phyloP scores from a whole-genome alignment of 1,284 basidiomycete genomes.

The Agroathelia rolfsii region DNA sequence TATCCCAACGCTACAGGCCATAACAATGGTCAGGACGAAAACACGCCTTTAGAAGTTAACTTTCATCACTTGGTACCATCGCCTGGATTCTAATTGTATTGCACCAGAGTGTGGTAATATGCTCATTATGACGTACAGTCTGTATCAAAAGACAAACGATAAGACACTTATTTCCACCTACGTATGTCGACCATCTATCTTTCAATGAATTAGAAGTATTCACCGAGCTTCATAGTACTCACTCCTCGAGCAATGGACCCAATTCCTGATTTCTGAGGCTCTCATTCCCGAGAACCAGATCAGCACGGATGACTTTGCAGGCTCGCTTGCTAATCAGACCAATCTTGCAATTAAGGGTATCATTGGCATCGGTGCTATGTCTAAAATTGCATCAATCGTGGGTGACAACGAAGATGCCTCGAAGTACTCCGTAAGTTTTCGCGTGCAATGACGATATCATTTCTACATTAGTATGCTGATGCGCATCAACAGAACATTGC shows the following conservation, averaged over 20 bases:
- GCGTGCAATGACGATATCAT: no score
- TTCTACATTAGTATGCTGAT: no score
- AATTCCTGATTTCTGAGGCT: constrained; percentile 7
- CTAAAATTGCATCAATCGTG: constrained; percentile 11
- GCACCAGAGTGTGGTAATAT: constrained; percentile 12
- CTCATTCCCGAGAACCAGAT: constrained; percentile 8
- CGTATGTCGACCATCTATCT: constrained; percentile 8
- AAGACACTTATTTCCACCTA: constrained; percentile 9
- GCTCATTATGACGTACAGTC: constrained; percentile 15
- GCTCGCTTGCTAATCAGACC: constrained; percentile 7
- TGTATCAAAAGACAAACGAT: constrained; percentile 13
- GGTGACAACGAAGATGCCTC: constrained; percentile 10
- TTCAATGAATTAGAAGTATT: neutral
- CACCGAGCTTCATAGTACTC: constrained; percentile 7
- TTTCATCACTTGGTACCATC: no score
- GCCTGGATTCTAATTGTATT: no score
- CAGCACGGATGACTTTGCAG: constrained; percentile 6
- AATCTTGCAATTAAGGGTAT: constrained; percentile 17
- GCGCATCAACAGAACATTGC: constrained; percentile 53
- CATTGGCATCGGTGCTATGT: constrained; percentile 15
- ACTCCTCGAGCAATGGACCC: constrained; percentile 10
- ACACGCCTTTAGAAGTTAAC: constrained; percentile 6
- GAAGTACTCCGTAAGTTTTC: constrained; percentile 10
- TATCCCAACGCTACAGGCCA: constrained; percentile 20
- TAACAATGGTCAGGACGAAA: constrained; percentile 12